Base-by-base conservation (phyloP, 2,329 filamentous ascomycete species). In the Neonectria magnoliae region DNA sequence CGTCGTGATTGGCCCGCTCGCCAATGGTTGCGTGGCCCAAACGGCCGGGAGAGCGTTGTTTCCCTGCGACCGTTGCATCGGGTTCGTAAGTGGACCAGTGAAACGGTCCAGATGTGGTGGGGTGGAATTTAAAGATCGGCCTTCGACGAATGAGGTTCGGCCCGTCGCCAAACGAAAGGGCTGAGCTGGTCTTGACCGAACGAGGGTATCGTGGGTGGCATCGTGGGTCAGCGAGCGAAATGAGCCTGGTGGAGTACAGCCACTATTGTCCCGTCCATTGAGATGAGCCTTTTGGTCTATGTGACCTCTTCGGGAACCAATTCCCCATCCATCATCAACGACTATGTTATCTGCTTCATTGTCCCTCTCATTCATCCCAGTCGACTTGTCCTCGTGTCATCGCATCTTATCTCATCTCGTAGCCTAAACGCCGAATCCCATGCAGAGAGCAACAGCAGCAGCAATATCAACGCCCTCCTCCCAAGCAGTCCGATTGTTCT, bases 1-100 rank as follows among this genome's bases (percentile, higher is more conserved):
- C 44, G 41, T 65, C 31, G 18, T 65, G 62, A 63, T 67, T 67
- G 65, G 65, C 9, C 47, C 22, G 38, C n/a, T 66, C 65, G 65
- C 62, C 62, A 65, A 58, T 36, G 31, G 16, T 14, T 9, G 3
- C 27, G 60, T 45, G 2, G 60, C 59, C 59, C 56, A 52, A 54
- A 18, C 47, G 36, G 31, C 48, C 41, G 36, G 41, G 27, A 36
- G 10, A 33, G 31, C 31, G 31, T 33, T 33, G 11, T 33, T 33
- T 33, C 31, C 11, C 20, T 3, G 42, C 41, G 13, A 22, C 18
- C 18, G 42, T 45, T 45, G 42, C 20, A 25, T 22, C 42, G 42
- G 44, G 14, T 22, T 22, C 42, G 42, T 45, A 22, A 45, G 10
- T 25, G 11, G 42, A 14, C 42, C 20, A 45, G 42, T 45, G 18